Evolutionary conservation across 2,329 filamentous ascomycete species (phyloP).

Genomic region (Colletotrichum sp.): DNA sequence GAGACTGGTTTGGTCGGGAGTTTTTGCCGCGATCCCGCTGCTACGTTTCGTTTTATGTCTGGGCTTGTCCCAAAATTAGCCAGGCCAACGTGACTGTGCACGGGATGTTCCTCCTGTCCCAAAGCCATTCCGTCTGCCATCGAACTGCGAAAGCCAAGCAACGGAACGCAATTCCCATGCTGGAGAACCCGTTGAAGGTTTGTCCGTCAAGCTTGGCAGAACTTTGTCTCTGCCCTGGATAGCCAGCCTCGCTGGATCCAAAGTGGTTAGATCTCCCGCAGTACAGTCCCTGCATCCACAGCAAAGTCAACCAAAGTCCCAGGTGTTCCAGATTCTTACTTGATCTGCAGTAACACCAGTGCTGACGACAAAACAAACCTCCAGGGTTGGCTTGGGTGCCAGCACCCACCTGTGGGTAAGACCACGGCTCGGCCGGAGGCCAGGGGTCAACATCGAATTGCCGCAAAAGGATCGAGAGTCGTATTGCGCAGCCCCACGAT

Average conservation of each 20-base stretch:
- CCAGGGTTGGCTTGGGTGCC: not conserved
- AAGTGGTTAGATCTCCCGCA: not conserved
- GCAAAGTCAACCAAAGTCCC: not conserved
- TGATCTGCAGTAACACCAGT: not conserved
- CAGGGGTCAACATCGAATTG: not conserved
- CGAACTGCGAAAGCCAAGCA: not conserved
- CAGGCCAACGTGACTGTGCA: not conserved
- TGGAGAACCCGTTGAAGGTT: not conserved
- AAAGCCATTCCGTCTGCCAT: not conserved
- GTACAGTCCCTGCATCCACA: not conserved
- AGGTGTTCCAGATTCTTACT: not conserved
- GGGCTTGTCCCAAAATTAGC: not conserved
- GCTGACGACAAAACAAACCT: not conserved
- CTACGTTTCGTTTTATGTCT: constrained; percentile 1
- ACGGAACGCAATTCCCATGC: not conserved
- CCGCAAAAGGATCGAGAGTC: not conserved
- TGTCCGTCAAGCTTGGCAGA: not conserved
- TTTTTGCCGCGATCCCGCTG: not conserved
- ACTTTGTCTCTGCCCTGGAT: not conserved
- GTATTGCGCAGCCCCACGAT: not conserved
- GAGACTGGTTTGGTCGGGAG: not conserved
- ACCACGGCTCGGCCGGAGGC: not conserved
- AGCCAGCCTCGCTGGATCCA: not conserved
- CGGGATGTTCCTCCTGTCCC: not conserved
- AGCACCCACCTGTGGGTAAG: not conserved